Evolutionary conservation across 371 early-diverging fungal genomes (phyloP).

Genomic region (Mortierella sp.): DNA sequence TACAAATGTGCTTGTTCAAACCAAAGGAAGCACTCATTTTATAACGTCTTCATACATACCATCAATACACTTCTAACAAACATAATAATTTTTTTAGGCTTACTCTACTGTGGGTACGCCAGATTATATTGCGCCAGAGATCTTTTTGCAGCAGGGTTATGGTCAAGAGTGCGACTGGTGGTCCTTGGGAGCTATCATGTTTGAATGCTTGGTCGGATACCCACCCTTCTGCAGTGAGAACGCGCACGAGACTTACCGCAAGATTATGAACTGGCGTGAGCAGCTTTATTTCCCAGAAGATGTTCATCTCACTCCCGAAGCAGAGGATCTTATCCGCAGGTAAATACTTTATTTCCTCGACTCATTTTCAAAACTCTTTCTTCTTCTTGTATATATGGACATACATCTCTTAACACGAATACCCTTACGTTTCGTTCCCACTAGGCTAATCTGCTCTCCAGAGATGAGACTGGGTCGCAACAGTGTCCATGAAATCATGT

Average conservation of each 20-base stretch:
- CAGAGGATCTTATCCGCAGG: conserved; percentile 92
- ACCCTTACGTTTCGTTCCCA: background rate
- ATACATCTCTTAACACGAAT: background rate
- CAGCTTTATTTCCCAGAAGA: conserved; percentile 93
- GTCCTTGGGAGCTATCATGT: conserved; percentile 99
- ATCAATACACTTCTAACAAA: background rate
- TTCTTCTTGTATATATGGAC: background rate
- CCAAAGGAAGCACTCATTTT: too few species aligned
- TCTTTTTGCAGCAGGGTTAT: conserved; percentile 94
- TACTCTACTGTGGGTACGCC: conserved; percentile 98
- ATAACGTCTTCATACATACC: too few species aligned
- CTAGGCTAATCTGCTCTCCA: conserved; percentile 87
- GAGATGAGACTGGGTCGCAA: conserved; percentile 84
- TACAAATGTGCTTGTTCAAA: too few species aligned
- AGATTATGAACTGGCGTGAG: conserved; percentile 96
- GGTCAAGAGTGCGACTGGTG: conserved; percentile 99
- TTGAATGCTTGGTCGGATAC: conserved; percentile 98
- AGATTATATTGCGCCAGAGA: conserved; percentile 98
- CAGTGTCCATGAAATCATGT: conserved; percentile 88
- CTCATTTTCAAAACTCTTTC: background rate
- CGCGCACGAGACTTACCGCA: conserved; percentile 96
- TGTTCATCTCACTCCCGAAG: conserved; percentile 89
- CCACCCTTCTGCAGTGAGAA: conserved; percentile 98
- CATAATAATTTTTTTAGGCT: conserved; percentile 59
- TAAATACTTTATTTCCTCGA: conserved; percentile 28